Percentiles rank a stretch among this genome's conserved stretches.
phyloP scores from a whole-genome alignment of 805 yeast genomes.

The Pachysolen tannophilus region DNA sequence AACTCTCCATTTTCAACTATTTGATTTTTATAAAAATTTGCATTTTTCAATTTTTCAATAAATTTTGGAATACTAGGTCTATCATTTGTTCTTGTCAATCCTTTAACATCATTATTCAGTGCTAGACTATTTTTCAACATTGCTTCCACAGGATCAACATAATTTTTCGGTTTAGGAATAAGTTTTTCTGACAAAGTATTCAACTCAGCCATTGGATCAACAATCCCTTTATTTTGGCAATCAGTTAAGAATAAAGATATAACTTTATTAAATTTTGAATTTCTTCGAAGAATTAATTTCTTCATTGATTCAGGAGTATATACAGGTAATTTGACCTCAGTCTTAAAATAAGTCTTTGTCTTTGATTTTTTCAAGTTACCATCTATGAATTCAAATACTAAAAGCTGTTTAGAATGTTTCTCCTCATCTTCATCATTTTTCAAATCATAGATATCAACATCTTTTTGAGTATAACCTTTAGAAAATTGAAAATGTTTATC shows the following conservation, averaged over 20 bases:
- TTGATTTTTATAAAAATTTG: constrained; percentile 54
- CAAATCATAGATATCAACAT: constrained; percentile 42
- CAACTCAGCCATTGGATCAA: constrained; percentile 35
- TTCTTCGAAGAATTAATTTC: constrained; percentile 50
- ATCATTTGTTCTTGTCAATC: constrained; percentile 11
- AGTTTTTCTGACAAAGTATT: constrained; percentile 23
- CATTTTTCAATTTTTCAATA: constrained; percentile 36
- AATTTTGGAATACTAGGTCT: constrained; percentile 41
- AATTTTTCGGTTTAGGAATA: constrained; percentile 42
- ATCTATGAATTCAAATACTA: constrained; percentile 74
- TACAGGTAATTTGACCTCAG: constrained; percentile 40
- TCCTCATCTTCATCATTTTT: constrained; percentile 27
- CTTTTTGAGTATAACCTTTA: constrained; percentile 50
- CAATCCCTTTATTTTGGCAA: constrained; percentile 20
- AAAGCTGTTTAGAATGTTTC: constrained; percentile 37
- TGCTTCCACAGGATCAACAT: constrained; percentile 55
- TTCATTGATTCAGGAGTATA: constrained; percentile 51
- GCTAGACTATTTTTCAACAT: constrained; percentile 29
- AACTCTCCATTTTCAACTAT: constrained; percentile 45
- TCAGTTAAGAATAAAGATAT: constrained; percentile 27
- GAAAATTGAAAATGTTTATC: constrained; percentile 34
- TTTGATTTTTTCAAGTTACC: constrained; percentile 44
- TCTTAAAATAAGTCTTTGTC: constrained; percentile 32
- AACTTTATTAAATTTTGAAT: constrained; percentile 38
- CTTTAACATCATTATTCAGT: constrained; percentile 2